These are phyloP conservation scores for Corymbia maculata DNA, from an alignment of 345 rosid species.

Conservation along the genomic window DNA sequence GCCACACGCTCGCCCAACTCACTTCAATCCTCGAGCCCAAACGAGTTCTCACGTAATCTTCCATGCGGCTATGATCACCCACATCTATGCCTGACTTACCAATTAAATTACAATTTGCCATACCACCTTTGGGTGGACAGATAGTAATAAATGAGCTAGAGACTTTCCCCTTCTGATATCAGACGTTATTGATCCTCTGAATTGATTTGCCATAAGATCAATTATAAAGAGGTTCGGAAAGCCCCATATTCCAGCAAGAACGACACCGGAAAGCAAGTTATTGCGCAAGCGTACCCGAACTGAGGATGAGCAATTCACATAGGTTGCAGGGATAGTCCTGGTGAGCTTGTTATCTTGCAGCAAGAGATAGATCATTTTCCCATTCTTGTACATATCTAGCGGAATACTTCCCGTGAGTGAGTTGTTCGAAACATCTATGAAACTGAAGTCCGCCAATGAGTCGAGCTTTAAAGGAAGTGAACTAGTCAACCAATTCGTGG, in stretches of 20 bases:
- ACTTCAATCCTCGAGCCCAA: too few species aligned
- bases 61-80: too few species aligned
- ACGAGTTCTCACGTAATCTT: too few species aligned
- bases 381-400: constrained; percentile 69
- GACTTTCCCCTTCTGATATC: constrained; percentile 52
- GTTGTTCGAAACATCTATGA: constrained; percentile 77
- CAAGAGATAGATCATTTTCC: constrained; percentile 41
- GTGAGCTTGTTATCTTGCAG: constrained; percentile 57
- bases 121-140: too few species aligned
- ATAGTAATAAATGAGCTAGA: constrained; percentile 38
- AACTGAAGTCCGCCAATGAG: constrained; percentile 30
- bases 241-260: constrained; percentile 70
- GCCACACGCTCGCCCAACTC: too few species aligned
- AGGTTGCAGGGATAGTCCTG: constrained; percentile 50
- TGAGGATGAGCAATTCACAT: constrained; percentile 42
- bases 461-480: constrained; percentile 57
- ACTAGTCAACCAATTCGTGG: constrained; percentile 54
- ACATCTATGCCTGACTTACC: too few species aligned
- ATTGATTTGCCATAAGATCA: constrained; percentile 51
- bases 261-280: constrained; percentile 49
- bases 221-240: constrained; percentile 49
- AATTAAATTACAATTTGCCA: too few species aligned
- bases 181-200: constrained; percentile 42
- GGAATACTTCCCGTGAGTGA: constrained; percentile 67
- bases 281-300: constrained; percentile 50